Evolutionary conservation across 2,329 filamentous ascomycete species (phyloP), one percentile per base, ranked within the genome.

Genomic region (Aspergillus fructus): DNA sequence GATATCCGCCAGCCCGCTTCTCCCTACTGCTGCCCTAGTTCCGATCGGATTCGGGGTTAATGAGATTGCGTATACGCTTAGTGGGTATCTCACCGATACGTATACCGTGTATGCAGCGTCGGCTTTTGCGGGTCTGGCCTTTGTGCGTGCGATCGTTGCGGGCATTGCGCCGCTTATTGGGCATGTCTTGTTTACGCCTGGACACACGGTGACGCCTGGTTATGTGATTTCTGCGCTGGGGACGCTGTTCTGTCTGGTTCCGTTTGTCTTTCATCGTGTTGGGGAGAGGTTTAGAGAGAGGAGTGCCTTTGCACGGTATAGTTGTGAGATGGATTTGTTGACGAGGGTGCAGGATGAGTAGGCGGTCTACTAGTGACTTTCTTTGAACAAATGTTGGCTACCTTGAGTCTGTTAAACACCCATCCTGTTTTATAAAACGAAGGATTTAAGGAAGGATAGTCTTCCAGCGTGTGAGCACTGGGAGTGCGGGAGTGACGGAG

Each of bases 231-330:
- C 61, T 5, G 59, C 43, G 2, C 27, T 61, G 2, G 57, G 49
- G 41, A 66, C 62, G 15, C n/a, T 63, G 7, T 66, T 64, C 39
- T 59, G 55, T 23, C 27, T 55, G 12, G 46, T 58, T 7, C 58
- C 64, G 6, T 42, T 56, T 23, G 33, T 62, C 15, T 64, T 66
- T 19, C 37, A 49, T 6, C 40, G 49, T 5, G 56, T 57, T 49
- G 62, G 62, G 33, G 49, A 43, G 33, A 41, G 47, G 27, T 58
- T 62, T 46, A 53, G 59, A n/a, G 49, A 49, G 21, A 47, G 43
- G 23, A 61, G 59, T n/a, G 56, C 42, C 33, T 64, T 63, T 59
- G 61, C 61, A 13, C 21, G 23, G 84, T 81, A n/a, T 21, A 53
- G 51, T 30, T 34, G 24, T 39, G 51, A 47, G 51, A 17, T 53